These are phyloP conservation scores for Golubevia sp. DNA, from an alignment of 1,284 basidiomycete species.

Conservation along the genomic window DNA sequence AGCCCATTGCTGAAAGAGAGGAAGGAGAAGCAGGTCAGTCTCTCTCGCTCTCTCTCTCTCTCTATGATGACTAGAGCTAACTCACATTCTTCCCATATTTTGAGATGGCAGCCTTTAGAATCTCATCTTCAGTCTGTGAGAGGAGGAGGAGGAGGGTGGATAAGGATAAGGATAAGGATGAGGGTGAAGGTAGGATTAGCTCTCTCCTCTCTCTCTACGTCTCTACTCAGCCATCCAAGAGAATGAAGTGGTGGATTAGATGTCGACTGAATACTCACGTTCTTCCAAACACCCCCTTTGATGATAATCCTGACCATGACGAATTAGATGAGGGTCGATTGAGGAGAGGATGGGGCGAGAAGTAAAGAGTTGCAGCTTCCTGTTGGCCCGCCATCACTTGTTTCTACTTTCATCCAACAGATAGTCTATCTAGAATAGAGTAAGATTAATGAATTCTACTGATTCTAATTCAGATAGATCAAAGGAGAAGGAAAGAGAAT, in stretches of 20 bases:
- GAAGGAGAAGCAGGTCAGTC: slow-evolving; percentile 10
- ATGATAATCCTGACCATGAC: slow-evolving; percentile 57
- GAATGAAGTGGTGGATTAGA: neutral
- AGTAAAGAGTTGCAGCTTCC: no score
- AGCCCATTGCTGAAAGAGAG: slow-evolving; percentile 70
- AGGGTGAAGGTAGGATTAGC: no score
- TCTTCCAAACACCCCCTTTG: slow-evolving; percentile 62
- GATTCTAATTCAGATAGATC: no score
- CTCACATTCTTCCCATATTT: slow-evolving; percentile 57
- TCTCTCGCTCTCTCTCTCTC: no score
- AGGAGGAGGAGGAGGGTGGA: neutral
- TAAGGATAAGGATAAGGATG: neutral
- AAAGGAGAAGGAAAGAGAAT: no score
- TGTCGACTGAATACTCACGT: slow-evolving; percentile 21
- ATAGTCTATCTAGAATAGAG: no score
- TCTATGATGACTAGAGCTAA: no score
- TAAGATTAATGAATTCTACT: no score
- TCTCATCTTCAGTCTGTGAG: slow-evolving; percentile 57
- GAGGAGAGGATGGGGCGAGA: neutral
- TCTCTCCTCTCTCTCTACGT: neutral
- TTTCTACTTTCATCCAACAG: no score
- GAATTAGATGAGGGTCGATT: neutral
- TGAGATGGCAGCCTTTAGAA: slow-evolving; percentile 60
- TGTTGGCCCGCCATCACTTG: no score
- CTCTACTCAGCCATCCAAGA: neutral